Percentiles rank a stretch among this genome's conserved stretches.
phyloP scores from a whole-genome alignment of 2,329 filamentous ascomycete species.

The Colletotrichum salicis region DNA sequence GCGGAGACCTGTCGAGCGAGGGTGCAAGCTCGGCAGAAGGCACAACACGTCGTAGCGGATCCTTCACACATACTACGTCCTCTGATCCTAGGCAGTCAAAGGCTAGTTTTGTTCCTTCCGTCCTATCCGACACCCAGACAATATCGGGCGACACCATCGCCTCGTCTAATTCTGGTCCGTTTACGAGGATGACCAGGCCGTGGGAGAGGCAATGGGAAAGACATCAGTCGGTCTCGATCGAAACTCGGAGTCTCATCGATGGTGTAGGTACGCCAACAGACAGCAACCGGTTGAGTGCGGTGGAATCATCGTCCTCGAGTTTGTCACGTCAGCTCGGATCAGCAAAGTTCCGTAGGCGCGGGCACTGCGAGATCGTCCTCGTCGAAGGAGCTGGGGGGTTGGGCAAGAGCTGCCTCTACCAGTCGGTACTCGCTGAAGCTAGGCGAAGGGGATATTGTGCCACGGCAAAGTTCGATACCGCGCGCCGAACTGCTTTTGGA shows the following conservation, averaged over 20 bases:
- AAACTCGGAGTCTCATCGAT: constrained; percentile 59
- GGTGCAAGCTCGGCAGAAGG: constrained; percentile 68
- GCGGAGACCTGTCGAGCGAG: constrained; percentile 68
- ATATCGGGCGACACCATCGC: constrained; percentile 59
- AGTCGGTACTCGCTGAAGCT: constrained; percentile 70
- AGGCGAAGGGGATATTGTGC: constrained; percentile 72
- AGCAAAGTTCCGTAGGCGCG: constrained; percentile 68
- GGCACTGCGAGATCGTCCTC: constrained; percentile 71
- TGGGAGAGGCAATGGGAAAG: constrained; percentile 69
- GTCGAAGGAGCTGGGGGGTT: constrained; percentile 71
- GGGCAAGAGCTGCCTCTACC: constrained; percentile 73
- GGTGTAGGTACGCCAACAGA: constrained; percentile 51
- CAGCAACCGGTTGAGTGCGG: constrained; percentile 52
- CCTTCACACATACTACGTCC: constrained; percentile 57
- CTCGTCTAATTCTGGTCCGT: constrained; percentile 54
- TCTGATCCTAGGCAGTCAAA: constrained; percentile 54
- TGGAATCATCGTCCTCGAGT: constrained; percentile 59
- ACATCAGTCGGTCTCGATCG: constrained; percentile 61
- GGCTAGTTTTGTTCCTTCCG: constrained; percentile 53
- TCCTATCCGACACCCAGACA: constrained; percentile 53
- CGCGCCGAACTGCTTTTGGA: constrained; percentile 69
- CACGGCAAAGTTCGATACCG: constrained; percentile 73
- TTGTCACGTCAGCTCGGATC: constrained; percentile 65
- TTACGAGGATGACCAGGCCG: constrained; percentile 52
- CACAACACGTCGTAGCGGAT: constrained; percentile 59